Percentiles rank a stretch among this genome's conserved stretches.
Conservation (phyloP, 2,329 filamentous ascomycete species). For the Neonectria magnoliae region DNA sequence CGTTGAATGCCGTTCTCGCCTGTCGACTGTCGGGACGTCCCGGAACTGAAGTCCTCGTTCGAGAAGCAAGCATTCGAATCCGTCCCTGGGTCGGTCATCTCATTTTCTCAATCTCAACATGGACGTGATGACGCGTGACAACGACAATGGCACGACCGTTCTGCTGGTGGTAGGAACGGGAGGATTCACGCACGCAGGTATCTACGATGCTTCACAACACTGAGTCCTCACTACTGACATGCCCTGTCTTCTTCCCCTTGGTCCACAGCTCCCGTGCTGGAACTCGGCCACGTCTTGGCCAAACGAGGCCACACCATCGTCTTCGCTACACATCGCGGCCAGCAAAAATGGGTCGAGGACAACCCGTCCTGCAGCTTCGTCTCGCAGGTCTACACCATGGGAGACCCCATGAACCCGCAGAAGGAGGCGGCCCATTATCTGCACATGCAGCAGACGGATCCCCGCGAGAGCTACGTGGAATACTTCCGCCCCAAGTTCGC, state of each 20-base stretch:
- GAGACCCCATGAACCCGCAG: not conserved
- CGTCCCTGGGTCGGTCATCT: not conserved
- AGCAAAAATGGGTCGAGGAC: slow-evolving; percentile 1
- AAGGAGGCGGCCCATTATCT: not conserved
- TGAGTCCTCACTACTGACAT: too few species aligned
- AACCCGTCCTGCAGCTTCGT: not conserved
- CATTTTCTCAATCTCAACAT: not conserved
- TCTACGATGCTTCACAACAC: not conserved
- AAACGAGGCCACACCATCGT: too few species aligned
- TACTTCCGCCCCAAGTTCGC: not conserved
- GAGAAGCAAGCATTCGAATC: slow-evolving; percentile 1
- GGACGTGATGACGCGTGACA: not conserved
- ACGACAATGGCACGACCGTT: not conserved
- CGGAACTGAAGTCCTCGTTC: not conserved
- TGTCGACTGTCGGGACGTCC: not conserved
- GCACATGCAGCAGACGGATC: not conserved
- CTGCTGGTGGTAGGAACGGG: not conserved
- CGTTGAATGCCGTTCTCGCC: not conserved
- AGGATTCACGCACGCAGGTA: slow-evolving; percentile 1
- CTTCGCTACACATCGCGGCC: not conserved
- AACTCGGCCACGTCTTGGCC: too few species aligned
- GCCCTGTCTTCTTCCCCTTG: too few species aligned
- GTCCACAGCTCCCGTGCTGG: too few species aligned
- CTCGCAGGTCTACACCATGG: too few species aligned
- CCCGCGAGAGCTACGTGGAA: not conserved